Percentiles rank a stretch among this genome's conserved stretches.
Conservation (phyloP, 495 filamentous ascomycete genomes). For the Penicillium taxi region DNA sequence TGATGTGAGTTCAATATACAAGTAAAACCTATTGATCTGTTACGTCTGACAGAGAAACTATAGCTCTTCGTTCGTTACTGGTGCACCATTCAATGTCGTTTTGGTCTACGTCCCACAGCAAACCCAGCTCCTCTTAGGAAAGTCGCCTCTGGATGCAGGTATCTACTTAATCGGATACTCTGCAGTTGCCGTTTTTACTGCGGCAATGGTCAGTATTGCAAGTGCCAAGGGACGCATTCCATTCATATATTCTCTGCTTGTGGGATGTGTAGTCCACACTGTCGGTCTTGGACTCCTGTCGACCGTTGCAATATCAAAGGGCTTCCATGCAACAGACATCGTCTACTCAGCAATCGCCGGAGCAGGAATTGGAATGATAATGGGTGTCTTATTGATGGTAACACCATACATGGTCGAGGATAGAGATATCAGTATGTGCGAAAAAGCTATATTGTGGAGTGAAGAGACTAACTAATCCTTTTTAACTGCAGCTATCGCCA, state of each 20-base stretch:
- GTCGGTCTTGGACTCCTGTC: constrained; percentile 45
- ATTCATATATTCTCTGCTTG: constrained; percentile 41
- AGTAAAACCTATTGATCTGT: too few relatives aligned
- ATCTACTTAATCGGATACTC: constrained; percentile 49
- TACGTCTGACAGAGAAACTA: constrained; percentile 2
- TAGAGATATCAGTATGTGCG: constrained; percentile 36
- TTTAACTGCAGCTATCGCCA: constrained; percentile 39
- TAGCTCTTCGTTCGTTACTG: constrained; percentile 27
- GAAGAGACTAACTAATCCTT: neutral
- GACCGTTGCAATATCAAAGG: constrained; percentile 25
- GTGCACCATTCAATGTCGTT: constrained; percentile 47
- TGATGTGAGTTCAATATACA: constrained; percentile 19
- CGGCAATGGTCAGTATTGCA: constrained; percentile 39
- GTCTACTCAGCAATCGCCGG: constrained; percentile 49
- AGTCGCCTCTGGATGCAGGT: constrained; percentile 41
- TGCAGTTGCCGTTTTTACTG: constrained; percentile 41
- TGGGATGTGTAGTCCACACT: constrained; percentile 40
- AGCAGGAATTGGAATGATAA: constrained; percentile 33
- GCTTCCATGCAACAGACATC: constrained; percentile 31
- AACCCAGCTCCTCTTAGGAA: constrained; percentile 48
- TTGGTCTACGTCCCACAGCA: constrained; percentile 53
- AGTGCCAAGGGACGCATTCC: constrained; percentile 36
- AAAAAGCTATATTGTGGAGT: neutral
- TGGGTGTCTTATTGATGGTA: constrained; percentile 43
- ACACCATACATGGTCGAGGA: constrained; percentile 41